phyloP scores from a whole-genome alignment of 306 rosid species.

The Cicer arietinum region DNA sequence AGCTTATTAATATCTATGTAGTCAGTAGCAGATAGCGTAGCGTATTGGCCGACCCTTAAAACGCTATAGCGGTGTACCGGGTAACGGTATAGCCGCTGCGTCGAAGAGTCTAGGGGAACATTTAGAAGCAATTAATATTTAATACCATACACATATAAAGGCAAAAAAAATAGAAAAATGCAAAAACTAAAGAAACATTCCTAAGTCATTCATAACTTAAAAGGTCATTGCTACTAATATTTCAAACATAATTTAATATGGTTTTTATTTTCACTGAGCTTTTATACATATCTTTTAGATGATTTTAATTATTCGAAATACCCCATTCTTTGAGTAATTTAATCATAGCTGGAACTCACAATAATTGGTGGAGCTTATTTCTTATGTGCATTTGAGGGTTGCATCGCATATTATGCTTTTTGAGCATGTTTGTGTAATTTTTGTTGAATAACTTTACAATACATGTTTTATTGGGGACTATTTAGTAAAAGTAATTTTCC shows the following conservation, averaged over 20 bases:
- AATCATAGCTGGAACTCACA: slow-evolving; percentile 34
- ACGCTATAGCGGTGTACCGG: too few relatives aligned
- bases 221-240: too few relatives aligned
- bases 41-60: too few relatives aligned
- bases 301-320: slow-evolving; percentile 3
- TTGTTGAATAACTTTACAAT: slow-evolving; percentile 15
- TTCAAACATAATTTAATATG: neutral
- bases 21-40: too few relatives aligned
- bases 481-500: slow-evolving; percentile 16
- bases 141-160: too few relatives aligned
- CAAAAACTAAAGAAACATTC: too few relatives aligned
- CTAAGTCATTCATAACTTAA: too few relatives aligned
- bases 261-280: slow-evolving; percentile 27
- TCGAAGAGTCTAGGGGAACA: too few relatives aligned
- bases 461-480: slow-evolving; percentile 32
- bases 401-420: slow-evolving; percentile 29
- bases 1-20: neutral
- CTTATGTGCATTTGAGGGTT: slow-evolving; percentile 6
- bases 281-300: slow-evolving; percentile 30
- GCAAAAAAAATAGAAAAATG: too few relatives aligned
- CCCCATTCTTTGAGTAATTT: slow-evolving; percentile 24
- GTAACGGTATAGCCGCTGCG: too few relatives aligned
- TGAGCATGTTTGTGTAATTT: slow-evolving; percentile 24
- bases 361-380: slow-evolving; percentile 31
- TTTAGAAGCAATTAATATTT: too few relatives aligned